phyloP scores from a whole-genome alignment of 345 rosid genomes.

The Zanthoxylum bungeanum region DNA sequence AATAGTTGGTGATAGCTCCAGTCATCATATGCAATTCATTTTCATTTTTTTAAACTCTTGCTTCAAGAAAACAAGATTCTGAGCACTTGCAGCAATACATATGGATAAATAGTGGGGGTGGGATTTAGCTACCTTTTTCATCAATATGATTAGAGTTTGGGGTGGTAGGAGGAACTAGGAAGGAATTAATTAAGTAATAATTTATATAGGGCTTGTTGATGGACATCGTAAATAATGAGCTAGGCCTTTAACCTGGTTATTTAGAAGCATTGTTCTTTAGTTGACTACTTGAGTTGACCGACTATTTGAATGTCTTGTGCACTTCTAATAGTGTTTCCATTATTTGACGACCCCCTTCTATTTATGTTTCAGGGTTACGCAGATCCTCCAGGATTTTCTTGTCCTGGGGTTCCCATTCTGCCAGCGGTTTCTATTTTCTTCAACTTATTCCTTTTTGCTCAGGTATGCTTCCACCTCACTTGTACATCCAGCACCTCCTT shows the following conservation, averaged over 20 bases:
- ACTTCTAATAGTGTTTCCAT: neutral
- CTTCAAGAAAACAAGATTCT: neutral
- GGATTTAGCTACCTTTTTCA: neutral
- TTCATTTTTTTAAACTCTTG: neutral
- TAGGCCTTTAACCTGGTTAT: neutral
- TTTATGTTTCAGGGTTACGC: constrained; percentile 51
- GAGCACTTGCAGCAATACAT: neutral
- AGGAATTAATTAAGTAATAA: neutral
- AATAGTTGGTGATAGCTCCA: neutral
- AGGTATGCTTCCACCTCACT: constrained; percentile 41
- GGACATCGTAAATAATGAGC: neutral
- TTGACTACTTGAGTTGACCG: neutral
- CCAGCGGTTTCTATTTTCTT: constrained; percentile 83
- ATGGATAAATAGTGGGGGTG: neutral
- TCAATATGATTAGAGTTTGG: neutral
- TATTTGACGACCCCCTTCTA: neutral
- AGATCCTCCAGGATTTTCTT: constrained; percentile 63
- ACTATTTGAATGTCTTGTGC: neutral
- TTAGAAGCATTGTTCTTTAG: neutral
- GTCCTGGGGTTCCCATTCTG: constrained; percentile 85
- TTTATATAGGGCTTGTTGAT: neutral
- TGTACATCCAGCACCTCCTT: neutral
- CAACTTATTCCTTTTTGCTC: constrained; percentile 93
- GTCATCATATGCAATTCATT: neutral
- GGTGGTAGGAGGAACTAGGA: neutral